Evolutionary conservation across 2,329 filamentous ascomycete species (phyloP).

Genomic region (Venturia oleaginea): DNA sequence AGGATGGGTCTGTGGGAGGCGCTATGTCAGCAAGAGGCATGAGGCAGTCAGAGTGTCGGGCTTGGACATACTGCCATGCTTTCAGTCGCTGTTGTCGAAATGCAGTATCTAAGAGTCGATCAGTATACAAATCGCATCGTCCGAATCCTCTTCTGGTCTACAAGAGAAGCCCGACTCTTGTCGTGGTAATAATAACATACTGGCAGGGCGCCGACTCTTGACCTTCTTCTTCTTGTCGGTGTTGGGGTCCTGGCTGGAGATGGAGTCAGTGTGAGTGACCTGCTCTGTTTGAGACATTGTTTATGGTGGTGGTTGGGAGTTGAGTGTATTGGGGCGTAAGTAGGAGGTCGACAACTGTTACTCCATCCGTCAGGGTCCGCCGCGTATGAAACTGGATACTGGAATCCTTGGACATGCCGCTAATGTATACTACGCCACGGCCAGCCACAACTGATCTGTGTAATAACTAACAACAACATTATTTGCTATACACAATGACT

Average conservation of each 20-base stretch:
- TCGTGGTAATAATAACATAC: conserved; percentile 40
- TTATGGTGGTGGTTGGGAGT: neutral
- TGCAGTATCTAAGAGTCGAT: conserved; percentile 65
- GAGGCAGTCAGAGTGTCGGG: neutral
- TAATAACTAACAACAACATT: neutral
- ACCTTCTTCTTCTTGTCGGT: conserved; percentile 60
- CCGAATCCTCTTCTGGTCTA: neutral
- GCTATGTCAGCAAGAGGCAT: conserved; percentile 29
- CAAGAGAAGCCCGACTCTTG: conserved; percentile 2
- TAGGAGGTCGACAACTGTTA: neutral
- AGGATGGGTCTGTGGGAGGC: conserved; percentile 64
- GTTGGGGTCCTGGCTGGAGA: conserved; percentile 16
- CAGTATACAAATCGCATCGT: neutral
- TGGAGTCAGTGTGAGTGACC: conserved; percentile 15
- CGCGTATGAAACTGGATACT: conserved; percentile 4
- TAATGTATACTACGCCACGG: neutral
- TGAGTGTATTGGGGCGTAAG: neutral
- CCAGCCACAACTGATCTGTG: neutral
- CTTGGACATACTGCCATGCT: conserved; percentile 80
- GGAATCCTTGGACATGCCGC: neutral
- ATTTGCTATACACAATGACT: neutral
- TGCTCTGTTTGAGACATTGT: conserved; percentile 15
- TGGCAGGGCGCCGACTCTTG: conserved; percentile 86
- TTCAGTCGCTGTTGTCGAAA: conserved; percentile 95
- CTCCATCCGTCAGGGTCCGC: neutral